Evolutionary conservation across 805 yeast genomes (phyloP), one percentile per base, ranked within the genome.

Genomic region (Metschnikowia corniflorae): DNA sequence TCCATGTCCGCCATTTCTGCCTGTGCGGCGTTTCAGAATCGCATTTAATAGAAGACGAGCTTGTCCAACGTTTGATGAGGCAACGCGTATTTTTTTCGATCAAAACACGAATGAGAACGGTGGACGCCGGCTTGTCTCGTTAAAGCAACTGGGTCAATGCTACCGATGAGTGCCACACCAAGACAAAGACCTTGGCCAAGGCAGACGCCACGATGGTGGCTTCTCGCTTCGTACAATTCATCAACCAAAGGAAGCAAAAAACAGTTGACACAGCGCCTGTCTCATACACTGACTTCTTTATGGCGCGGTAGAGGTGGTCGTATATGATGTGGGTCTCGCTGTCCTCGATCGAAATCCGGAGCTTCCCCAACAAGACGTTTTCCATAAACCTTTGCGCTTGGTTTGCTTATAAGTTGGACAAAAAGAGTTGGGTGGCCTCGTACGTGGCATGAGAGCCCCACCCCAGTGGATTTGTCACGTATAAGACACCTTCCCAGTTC

Each of bases 191-290:
- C 60, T 88, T 89, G 15, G 86, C 70, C 43, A 93, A 71, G 7
- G 93, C 87, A 19, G 97, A 88, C 16, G 95, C 95, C 13, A 91
- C 95, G 58, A 93, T 88, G 43, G 93, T 79, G 4, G 98, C 97
- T 61, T 93, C 99, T 55, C 95, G 78, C 7, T 86, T 81, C 4
- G 95, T 74, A 61, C 97, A 89, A 53, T 87, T 94, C 13, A 88
- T 85, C 40, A 93, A 69, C 16, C 97, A 97, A 57, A 93, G 86
- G 42, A 93, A 68, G n/a, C n/a, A n/a, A 55, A 93, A 88, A 1
- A 98, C 99, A 62, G 88, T 91, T 75, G 91, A 93, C 55, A 91
- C 93, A 8, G 98, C 98, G 37, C 93, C 88, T 20, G 99, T 98
- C 61, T 93, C 93, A 70, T 93, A 93, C 37, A 94, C 72, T 0